Percentiles rank a stretch among this genome's conserved stretches.
These are phyloP conservation scores for Petrea volubilis DNA, from an alignment of 257 asterid species.

Conservation along the genomic window DNA sequence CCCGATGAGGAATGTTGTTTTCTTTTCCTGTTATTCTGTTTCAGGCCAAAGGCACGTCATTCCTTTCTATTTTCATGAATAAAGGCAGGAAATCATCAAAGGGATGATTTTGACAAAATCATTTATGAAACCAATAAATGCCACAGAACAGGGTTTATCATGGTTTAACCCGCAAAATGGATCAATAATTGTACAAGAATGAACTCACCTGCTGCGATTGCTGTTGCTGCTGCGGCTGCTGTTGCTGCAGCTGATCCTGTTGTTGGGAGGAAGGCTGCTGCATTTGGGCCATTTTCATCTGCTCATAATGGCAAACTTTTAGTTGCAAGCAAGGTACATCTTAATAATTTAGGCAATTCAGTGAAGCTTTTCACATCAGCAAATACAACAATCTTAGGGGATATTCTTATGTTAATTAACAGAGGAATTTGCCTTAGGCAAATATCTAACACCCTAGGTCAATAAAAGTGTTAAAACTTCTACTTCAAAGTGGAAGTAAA, in stretches of 20 bases:
- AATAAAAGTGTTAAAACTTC: not conserved
- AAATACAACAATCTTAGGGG: not conserved
- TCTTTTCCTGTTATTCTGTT: constrained; percentile 87
- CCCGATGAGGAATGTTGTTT: constrained; percentile 95
- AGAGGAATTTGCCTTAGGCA: too few species aligned
- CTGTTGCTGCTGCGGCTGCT: constrained; percentile 35
- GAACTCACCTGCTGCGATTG: constrained; percentile 43
- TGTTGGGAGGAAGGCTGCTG: constrained; percentile 46
- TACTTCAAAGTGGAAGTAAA: too few species aligned
- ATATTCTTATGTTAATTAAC: too few species aligned
- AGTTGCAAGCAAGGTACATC: not conserved
- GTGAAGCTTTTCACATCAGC: not conserved
- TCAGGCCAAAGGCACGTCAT: constrained; percentile 27
- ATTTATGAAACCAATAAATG: not conserved
- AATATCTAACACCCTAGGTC: too few species aligned
- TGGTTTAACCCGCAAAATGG: not conserved
- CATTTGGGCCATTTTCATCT: constrained; percentile 48
- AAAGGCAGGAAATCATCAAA: not conserved
- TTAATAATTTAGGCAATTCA: not conserved
- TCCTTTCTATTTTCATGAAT: constrained; percentile 4
- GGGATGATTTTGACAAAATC: not conserved
- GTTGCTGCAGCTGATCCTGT: constrained; percentile 56
- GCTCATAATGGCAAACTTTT: constrained; percentile 12
- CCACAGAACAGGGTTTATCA: not conserved
- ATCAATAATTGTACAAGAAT: constrained; percentile 9